Evolutionary conservation across 345 rosid genomes (phyloP).

Genomic region (Noccaea bulbosa): DNA sequence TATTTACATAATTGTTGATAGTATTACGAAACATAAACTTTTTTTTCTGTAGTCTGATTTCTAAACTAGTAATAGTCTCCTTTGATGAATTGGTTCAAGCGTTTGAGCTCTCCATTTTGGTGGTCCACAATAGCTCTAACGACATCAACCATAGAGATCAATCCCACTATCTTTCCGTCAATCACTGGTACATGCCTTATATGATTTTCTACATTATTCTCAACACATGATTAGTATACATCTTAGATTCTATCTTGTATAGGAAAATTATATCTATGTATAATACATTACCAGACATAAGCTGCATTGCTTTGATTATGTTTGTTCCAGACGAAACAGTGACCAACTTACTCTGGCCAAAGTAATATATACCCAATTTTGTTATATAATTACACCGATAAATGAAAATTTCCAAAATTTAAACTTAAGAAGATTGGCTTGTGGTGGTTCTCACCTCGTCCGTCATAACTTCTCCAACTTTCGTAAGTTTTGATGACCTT

Average conservation of each 20-base stretch:
- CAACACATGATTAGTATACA: neutral
- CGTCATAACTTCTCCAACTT: slow-evolving; percentile 85
- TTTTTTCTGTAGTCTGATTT: neutral
- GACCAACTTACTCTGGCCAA: slow-evolving; percentile 61
- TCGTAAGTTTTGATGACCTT: slow-evolving; percentile 67
- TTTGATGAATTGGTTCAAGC: slow-evolving; percentile 76
- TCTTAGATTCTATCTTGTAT: neutral
- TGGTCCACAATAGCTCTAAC: slow-evolving; percentile 82
- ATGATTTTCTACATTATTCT: slow-evolving; percentile 58
- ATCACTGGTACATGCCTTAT: slow-evolving; percentile 85
- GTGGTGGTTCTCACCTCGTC: slow-evolving; percentile 55
- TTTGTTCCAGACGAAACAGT: slow-evolving; percentile 73
- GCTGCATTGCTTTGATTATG: slow-evolving; percentile 80
- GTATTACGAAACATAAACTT: neutral
- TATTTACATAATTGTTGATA: neutral
- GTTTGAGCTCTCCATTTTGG: slow-evolving; percentile 73
- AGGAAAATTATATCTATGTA: neutral
- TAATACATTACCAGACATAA: slow-evolving; percentile 72
- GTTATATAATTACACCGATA: neutral
- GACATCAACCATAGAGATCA: slow-evolving; percentile 85
- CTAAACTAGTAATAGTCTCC: slow-evolving; percentile 66
- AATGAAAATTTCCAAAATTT: neutral
- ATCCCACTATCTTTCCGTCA: slow-evolving; percentile 78
- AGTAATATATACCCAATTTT: neutral
- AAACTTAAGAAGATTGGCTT: neutral